Conservation (phyloP, 2,329 filamentous ascomycete species). For the Catunica adiposa region DNA sequence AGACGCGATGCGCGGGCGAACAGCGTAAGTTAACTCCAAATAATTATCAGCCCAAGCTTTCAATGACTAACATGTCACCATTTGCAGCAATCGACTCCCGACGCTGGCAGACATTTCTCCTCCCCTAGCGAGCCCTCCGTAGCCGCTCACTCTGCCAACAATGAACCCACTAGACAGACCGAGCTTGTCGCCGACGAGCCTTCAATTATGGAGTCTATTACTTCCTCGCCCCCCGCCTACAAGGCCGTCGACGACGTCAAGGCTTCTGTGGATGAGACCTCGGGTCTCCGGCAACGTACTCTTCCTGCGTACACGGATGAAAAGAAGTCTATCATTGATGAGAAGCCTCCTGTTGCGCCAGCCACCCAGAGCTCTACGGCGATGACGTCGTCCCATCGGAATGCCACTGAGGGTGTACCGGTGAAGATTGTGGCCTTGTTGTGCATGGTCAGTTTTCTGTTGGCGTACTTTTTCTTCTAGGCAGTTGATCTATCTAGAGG, state of each 20-base stretch:
- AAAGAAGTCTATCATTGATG: background rate
- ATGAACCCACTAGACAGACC: constrained; percentile 1
- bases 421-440: constrained; percentile 70
- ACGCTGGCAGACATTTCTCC: constrained; percentile 28
- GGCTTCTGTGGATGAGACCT: constrained; percentile 1
- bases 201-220: constrained; percentile 33
- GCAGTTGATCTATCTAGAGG: background rate
- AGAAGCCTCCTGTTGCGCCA: constrained; percentile 2
- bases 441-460: constrained; percentile 77
- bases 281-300: constrained; percentile 11
- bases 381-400: constrained; percentile 11
- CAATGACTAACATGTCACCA: background rate
- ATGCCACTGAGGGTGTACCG: constrained; percentile 52
- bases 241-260: background rate
- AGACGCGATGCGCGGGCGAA: constrained; percentile 14
- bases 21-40: constrained; percentile 1
- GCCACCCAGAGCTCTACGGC: background rate
- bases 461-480: constrained; percentile 94
- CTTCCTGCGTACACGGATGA: background rate
- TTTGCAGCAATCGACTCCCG: constrained; percentile 26
- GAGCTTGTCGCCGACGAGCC: constrained; percentile 4
- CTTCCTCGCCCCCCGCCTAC: constrained; percentile 7
- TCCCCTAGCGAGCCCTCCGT: constrained; percentile 26
- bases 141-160: constrained; percentile 18
- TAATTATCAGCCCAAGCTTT: constrained; percentile 15